These are phyloP conservation scores for Pseudogymnoascus sp. DNA, from an alignment of 2,329 filamentous ascomycete species.

Conservation along the genomic window DNA sequence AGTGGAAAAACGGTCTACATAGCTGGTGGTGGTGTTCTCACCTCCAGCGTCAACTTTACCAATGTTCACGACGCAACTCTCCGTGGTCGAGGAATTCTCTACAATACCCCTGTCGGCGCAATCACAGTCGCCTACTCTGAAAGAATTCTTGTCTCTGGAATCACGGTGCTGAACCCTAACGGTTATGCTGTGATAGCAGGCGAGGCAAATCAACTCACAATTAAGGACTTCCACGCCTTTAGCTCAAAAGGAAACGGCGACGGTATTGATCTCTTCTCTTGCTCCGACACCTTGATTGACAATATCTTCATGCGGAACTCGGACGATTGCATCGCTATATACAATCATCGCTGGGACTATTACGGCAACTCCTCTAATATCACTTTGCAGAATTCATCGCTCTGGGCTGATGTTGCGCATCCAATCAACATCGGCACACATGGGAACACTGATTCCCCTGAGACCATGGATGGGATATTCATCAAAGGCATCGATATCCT, in stretches of 20 bases:
- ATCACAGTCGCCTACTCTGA: background rate
- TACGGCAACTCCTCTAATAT: constrained; percentile 29
- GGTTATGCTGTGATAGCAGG: background rate
- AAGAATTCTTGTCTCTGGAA: background rate
- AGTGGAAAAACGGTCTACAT: constrained; percentile 19
- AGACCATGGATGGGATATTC: constrained; percentile 25
- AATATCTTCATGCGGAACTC: background rate
- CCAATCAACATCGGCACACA: constrained; percentile 32
- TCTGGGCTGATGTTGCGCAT: constrained; percentile 29
- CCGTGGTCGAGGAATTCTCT: background rate
- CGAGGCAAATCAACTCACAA: background rate
- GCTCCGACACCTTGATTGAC: background rate
- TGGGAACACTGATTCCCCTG: constrained; percentile 23
- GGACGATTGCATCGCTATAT: constrained; percentile 23
- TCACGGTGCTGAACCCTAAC: background rate
- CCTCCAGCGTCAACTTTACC: background rate
- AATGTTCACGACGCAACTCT: background rate
- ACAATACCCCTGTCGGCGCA: background rate
- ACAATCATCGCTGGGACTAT: constrained; percentile 28
- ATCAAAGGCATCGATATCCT: constrained; percentile 32
- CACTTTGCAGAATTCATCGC: constrained; percentile 25
- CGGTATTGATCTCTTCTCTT: background rate
- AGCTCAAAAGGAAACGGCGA: background rate
- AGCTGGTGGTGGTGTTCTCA: background rate
- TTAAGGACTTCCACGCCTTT: background rate